Conservation (phyloP, 1,139 yeast genomes). For the Taphrina flavorubra region DNA sequence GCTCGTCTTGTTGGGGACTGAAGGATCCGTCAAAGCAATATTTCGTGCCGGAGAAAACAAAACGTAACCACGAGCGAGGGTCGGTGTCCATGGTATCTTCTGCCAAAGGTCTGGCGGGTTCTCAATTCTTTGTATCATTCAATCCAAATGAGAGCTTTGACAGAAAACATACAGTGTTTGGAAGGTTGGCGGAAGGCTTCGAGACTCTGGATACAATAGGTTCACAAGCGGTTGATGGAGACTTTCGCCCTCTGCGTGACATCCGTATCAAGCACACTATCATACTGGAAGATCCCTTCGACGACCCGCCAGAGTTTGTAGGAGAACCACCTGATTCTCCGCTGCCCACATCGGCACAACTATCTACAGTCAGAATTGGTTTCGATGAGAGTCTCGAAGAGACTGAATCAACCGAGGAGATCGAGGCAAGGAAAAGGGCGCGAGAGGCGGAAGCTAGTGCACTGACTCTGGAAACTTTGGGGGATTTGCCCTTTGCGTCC, state of each 20-base stretch:
- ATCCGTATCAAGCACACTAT: constrained; percentile 61
- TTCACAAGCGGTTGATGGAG: constrained; percentile 54
- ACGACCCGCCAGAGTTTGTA: constrained; percentile 49
- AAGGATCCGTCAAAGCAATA: constrained; percentile 44
- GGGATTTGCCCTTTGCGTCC: constrained; percentile 67
- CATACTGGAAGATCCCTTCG: constrained; percentile 63
- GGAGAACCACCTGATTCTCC: constrained; percentile 50
- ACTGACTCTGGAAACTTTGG: constrained; percentile 66
- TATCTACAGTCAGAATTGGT: constrained; percentile 53
- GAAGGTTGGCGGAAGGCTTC: constrained; percentile 61
- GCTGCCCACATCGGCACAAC: constrained; percentile 53
- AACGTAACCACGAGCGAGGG: constrained; percentile 52
- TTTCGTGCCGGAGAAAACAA: constrained; percentile 47
- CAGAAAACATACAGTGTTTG: constrained; percentile 55
- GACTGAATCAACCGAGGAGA: constrained; percentile 46
- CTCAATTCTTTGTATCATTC: constrained; percentile 51
- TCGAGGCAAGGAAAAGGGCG: constrained; percentile 48
- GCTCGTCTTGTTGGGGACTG: constrained; percentile 53
- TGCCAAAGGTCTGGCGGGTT: constrained; percentile 48
- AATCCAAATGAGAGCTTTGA: constrained; percentile 47
- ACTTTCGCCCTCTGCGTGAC: constrained; percentile 57
- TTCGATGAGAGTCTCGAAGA: constrained; percentile 49
- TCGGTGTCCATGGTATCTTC: constrained; percentile 53
- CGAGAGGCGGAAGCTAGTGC: constrained; percentile 61
- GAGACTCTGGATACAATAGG: constrained; percentile 58